Evolutionary conservation across 768 basidiomycete genomes (phyloP), one percentile per base, ranked within the genome.

Genomic region (Lactarius trivialis): DNA sequence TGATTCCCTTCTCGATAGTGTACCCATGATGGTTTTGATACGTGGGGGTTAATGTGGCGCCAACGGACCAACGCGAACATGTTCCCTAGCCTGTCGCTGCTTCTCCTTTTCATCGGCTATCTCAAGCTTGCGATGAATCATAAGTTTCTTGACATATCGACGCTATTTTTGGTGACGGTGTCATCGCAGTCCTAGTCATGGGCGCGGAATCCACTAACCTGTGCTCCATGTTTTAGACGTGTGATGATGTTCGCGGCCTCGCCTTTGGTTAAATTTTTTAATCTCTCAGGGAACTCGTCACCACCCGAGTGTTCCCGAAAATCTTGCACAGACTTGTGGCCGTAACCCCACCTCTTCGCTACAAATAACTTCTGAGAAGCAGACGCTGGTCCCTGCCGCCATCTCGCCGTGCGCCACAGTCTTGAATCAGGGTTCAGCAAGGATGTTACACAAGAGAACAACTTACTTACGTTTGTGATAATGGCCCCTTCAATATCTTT

Each of bases 241-340:
- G 84, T 84, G 63, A 94, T 88, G 50, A 93, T 84, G 65, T 85
- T 85, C 0, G 86, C 87, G 32, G 91, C 90, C 65, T 89, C 80
- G 2, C 92, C 92, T 71, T 90, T 92, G 1, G 83, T 91, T 67
- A 94, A 68, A 0, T 61, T 73, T 50, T 68, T 71, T 5, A 84
- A 70, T 49, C 72, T 74, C 33, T 76, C 68, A 9, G 71, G 71
- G 26, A 65, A 68, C 14, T 55, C 51, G 34, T 69, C 58, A 19
- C 70, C 69, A n/a, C 61, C 69, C 19, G 65, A 60, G 11, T 63
- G 56, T n/a, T 65, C 64, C 55, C 43, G 63, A 53, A 66, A 60
- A 59, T 70, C 50, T 55, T 66, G 64, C 65, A 76, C 62, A 43
- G 56, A 58, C 54, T 66, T 65, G 30, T 53, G 45, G 17, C 57